Evolutionary conservation across 2,329 filamentous ascomycete genomes (phyloP), one percentile per base, ranked within the genome.

Genomic region (Botrytis fabae): DNA sequence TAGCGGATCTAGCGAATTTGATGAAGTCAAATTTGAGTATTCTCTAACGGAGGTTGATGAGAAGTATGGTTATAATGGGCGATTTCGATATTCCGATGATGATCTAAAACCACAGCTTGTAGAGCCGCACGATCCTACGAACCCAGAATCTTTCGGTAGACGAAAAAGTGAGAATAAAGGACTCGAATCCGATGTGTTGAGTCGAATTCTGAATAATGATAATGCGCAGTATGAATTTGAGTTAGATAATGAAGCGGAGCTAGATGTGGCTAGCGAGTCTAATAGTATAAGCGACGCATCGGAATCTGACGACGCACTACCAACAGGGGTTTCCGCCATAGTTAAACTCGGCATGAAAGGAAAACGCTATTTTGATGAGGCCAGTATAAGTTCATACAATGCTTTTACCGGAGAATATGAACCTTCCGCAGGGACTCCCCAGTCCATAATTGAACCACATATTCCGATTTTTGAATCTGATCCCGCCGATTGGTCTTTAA

Each of bases 251-350:
- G 62, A 74, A 66, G 75, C 78, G 28, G 60, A 75, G 9, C 76
- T 77, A 72, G 75, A 79, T 42, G 74, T 76, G 66, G 54, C 75
- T 5, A 69, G 76, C 60, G 77, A 79, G 63, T 76, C 76, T 22
- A 76, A 78, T 62, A 72, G 83, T 83, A 54, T 69, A 32, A 89
- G 87, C 76, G 80, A 84, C 16, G 82, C 85, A 22, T 90, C 89
- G 28, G 88, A 90, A 69, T 84, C 85, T 73, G 87, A 89, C 68
- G 88, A 85, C 75, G 85, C 84, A 66, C 83, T 84, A 6, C 85
- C 83, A 22, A 86, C 86, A 16, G 86, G 86, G 28, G 82, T 84
- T n/a, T 80, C 81, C 9, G 86, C 86, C 2, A 85, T 86, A 0
- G 80, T 86, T 16, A 89, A 87, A 42, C 42, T 73, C 20, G 77